Conservation (phyloP, 2,329 filamentous ascomycete genomes). For the Venturia pyrina region DNA sequence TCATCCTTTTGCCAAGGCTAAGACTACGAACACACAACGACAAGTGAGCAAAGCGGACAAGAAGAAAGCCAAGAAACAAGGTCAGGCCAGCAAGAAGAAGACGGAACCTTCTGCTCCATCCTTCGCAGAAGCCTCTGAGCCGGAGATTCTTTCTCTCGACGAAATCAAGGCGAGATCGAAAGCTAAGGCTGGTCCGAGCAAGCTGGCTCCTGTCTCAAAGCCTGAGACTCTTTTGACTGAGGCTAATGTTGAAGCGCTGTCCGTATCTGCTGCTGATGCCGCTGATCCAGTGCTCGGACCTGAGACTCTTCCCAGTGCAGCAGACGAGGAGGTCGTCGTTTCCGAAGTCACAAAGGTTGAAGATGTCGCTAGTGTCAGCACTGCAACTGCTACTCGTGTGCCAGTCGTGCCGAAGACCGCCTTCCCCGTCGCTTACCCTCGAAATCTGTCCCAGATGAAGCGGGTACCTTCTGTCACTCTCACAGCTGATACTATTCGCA, state of each 20-base stretch:
- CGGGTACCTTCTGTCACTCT: not conserved
- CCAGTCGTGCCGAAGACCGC: not conserved
- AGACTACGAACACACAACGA: not conserved
- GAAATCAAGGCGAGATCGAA: not conserved
- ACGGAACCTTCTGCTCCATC: not conserved
- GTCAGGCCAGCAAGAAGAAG: not conserved
- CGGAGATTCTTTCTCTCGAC: slow-evolving; percentile 5
- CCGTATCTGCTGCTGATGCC: not conserved
- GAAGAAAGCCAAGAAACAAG: slow-evolving; percentile 6
- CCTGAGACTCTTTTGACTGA: not conserved
- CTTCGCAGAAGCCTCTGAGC: not conserved
- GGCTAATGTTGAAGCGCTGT: not conserved
- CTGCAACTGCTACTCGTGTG: not conserved
- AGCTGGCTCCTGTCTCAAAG: not conserved
- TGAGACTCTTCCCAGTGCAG: not conserved
- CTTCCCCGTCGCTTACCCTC: not conserved
- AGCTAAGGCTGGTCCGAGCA: not conserved
- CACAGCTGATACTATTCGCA: not conserved
- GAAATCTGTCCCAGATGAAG: not conserved
- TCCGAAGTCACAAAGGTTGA: not conserved
- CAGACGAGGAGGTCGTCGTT: not conserved
- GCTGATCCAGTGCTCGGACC: not conserved
- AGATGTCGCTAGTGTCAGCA: not conserved
- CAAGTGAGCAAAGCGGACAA: slow-evolving; percentile 6
- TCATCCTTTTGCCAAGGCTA: not conserved